A percentile compares a stretch with the other conserved stretches of the same genome.
Conservation (phyloP, 2,329 filamentous ascomycete species). For the Coniochaeta pulveracea region DNA sequence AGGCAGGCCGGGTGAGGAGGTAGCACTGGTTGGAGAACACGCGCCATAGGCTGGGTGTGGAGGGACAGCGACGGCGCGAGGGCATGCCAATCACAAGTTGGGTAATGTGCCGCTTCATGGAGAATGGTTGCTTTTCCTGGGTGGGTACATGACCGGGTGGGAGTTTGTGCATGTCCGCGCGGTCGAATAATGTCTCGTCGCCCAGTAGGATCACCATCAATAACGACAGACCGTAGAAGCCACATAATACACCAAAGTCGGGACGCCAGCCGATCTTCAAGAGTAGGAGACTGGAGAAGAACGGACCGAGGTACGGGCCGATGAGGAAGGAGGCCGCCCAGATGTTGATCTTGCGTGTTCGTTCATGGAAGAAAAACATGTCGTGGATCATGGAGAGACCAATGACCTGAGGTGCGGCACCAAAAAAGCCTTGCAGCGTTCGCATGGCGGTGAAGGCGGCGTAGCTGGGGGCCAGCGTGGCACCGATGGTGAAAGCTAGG, state of each 20-base stretch:
- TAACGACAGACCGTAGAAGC: slow-evolving; percentile 14
- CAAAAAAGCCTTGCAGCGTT: slow-evolving; percentile 30
- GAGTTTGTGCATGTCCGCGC: slow-evolving; percentile 1
- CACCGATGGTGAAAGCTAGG: slow-evolving; percentile 14
- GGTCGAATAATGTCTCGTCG: slow-evolving; percentile 9
- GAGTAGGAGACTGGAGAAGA: slow-evolving; percentile 23
- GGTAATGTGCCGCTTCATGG: slow-evolving; percentile 3
- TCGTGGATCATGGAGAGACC: slow-evolving; percentile 25
- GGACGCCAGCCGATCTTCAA: slow-evolving; percentile 17
- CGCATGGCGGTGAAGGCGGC: slow-evolving; percentile 13
- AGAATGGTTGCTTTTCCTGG: slow-evolving; percentile 1
- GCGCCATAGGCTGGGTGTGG: slow-evolving; percentile 5
- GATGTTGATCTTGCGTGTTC: slow-evolving; percentile 21
- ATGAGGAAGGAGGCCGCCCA: slow-evolving; percentile 15
- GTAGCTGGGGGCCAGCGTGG: slow-evolving; percentile 12
- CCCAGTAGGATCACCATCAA: slow-evolving; percentile 14
- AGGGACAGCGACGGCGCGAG: slow-evolving; percentile 4
- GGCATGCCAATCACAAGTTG: slow-evolving; percentile 6
- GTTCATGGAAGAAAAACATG: slow-evolving; percentile 35
- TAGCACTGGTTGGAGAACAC: slow-evolving; percentile 7
- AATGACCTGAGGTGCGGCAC: slow-evolving; percentile 28
- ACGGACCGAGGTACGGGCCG: slow-evolving; percentile 18
- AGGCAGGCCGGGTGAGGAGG: slow-evolving; percentile 6
- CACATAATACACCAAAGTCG: slow-evolving; percentile 20
- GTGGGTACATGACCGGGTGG: background rate